A percentile compares a stretch with the other conserved stretches of the same genome.
These are phyloP conservation scores for Trametes versicolor DNA, from an alignment of 1,284 basidiomycete species.

Conservation along the genomic window DNA sequence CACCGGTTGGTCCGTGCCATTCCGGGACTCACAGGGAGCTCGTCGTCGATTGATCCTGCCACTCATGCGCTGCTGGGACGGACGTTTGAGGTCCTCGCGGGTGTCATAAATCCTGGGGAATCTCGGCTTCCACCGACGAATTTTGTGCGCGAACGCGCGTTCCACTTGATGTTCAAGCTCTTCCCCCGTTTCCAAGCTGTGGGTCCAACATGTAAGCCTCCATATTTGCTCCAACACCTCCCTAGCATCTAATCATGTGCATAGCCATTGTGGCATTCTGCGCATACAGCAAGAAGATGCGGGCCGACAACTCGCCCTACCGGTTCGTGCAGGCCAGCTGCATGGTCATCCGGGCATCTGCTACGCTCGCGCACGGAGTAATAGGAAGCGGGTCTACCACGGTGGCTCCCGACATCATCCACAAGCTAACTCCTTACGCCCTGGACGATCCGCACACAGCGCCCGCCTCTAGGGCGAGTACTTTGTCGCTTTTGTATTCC, in stretches of 20 bases:
- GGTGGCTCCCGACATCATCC: neutral
- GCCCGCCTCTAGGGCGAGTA: neutral
- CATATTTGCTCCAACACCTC: neutral
- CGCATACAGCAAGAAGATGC: constrained; percentile 29
- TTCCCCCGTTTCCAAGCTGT: constrained; percentile 32
- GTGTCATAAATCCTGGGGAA: constrained; percentile 18
- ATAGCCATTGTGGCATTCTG: constrained; percentile 29
- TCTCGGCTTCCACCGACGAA: constrained; percentile 8
- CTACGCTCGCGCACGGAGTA: constrained; percentile 16
- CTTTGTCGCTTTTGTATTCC: neutral
- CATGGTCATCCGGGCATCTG: constrained; percentile 31
- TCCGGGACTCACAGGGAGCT: constrained; percentile 13
- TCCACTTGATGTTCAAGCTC: constrained; percentile 33
- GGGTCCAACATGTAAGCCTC: constrained; percentile 24
- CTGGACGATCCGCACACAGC: neutral
- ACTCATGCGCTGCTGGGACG: constrained; percentile 21
- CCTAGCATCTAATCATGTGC: too few relatives aligned
- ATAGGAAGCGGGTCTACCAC: neutral
- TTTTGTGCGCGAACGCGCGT: constrained; percentile 29
- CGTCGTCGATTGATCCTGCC: neutral
- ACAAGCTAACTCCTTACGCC: neutral
- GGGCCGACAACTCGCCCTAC: constrained; percentile 30
- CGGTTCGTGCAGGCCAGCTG: constrained; percentile 29
- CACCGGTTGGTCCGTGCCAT: constrained; percentile 31
- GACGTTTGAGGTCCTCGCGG: constrained; percentile 29